Evolutionary conservation across 257 asterid genomes (phyloP).

Genomic region (Solanum tarapatanum): DNA sequence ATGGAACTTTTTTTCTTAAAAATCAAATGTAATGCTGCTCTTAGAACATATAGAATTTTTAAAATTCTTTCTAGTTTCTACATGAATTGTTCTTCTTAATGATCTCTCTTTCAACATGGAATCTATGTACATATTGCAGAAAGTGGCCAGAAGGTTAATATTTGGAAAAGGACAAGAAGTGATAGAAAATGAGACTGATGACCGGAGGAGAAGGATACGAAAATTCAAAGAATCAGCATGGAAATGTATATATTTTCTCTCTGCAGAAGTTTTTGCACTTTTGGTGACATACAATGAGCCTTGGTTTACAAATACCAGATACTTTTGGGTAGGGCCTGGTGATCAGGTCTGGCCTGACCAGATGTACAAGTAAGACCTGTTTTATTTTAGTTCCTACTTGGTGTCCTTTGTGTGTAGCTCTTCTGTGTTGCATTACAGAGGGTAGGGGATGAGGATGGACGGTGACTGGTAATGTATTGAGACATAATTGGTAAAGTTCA

Average conservation of each 20-base stretch:
- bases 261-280: slow-evolving; percentile 78
- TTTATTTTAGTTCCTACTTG: background rate
- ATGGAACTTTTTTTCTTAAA: background rate
- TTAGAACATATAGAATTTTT: background rate
- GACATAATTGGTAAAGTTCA: background rate
- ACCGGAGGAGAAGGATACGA: slow-evolving; percentile 49
- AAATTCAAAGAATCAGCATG: slow-evolving; percentile 98
- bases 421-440: background rate
- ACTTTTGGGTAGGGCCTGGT: slow-evolving; percentile 92
- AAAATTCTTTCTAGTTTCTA: background rate
- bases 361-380: slow-evolving; percentile 54
- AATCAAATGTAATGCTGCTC: background rate
- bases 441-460: background rate
- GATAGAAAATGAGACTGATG: slow-evolving; percentile 35
- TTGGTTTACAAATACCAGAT: slow-evolving; percentile 64
- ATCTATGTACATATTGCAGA: slow-evolving; percentile 39
- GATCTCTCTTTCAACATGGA: slow-evolving; percentile 10
- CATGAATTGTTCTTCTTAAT: background rate
- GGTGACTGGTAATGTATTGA: background rate
- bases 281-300: slow-evolving; percentile 80
- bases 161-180: slow-evolving; percentile 54
- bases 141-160: slow-evolving; percentile 52
- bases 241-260: slow-evolving; percentile 84
- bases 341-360: slow-evolving; percentile 82
- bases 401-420: background rate